A percentile compares a stretch with the other conserved stretches of the same genome.
These are phyloP conservation scores for Turritis glabra DNA, from an alignment of 345 rosid species.

Conservation along the genomic window DNA sequence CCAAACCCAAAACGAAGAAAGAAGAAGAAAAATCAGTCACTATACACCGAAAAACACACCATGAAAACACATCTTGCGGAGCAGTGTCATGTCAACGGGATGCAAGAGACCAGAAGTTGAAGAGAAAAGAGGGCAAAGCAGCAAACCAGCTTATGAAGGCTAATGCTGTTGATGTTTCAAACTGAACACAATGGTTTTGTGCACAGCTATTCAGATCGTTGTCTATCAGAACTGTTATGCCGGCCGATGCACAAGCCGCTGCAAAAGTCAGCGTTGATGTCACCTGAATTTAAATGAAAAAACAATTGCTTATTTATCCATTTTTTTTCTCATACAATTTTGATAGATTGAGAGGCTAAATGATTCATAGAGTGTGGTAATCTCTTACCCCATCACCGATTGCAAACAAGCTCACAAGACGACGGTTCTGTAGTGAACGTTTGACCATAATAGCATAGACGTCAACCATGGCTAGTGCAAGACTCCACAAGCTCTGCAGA, in stretches of 20 bases:
- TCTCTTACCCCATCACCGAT: constrained; percentile 84
- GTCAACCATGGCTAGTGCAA: constrained; percentile 62
- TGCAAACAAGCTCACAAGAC: constrained; percentile 54
- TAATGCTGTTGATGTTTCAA: constrained; percentile 73
- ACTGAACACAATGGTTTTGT: constrained; percentile 61
- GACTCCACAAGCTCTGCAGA: constrained; percentile 83
- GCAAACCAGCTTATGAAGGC: constrained; percentile 80
- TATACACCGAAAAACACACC: constrained; percentile 24
- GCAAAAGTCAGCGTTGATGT: constrained; percentile 77
- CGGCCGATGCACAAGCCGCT: constrained; percentile 88
- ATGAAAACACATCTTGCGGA: background rate
- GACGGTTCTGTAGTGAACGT: constrained; percentile 60
- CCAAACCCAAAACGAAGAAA: constrained; percentile 23
- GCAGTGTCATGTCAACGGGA: constrained; percentile 38
- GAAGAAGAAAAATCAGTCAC: constrained; percentile 24
- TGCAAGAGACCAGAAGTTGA: constrained; percentile 83
- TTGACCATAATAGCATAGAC: constrained; percentile 66
- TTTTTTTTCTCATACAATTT: background rate
- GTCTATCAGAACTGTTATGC: constrained; percentile 68
- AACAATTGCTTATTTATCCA: background rate
- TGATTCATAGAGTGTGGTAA: background rate
- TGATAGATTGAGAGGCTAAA: background rate
- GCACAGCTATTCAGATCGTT: constrained; percentile 59
- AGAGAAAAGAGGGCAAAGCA: constrained; percentile 60
- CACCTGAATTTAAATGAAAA: constrained; percentile 39